Evolutionary conservation across 2,329 filamentous ascomycete genomes (phyloP).

Genomic region (Clathrospora elynae): DNA sequence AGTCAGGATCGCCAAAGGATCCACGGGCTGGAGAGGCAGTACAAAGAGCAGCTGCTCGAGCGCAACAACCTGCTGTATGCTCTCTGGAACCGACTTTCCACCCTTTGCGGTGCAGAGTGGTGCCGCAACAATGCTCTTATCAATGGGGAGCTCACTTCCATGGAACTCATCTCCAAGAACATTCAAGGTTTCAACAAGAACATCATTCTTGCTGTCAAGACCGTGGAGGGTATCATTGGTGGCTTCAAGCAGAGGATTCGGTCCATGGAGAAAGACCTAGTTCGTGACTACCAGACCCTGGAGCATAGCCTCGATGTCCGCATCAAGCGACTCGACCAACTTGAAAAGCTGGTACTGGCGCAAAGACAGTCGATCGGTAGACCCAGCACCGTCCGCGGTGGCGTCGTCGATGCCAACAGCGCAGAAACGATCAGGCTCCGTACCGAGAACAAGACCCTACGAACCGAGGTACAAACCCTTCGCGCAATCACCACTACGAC

Average conservation of each 20-base stretch:
- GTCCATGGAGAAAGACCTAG: slow-evolving; percentile 84
- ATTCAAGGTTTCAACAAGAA: slow-evolving; percentile 90
- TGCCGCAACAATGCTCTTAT: slow-evolving; percentile 86
- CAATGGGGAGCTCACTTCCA: slow-evolving; percentile 81
- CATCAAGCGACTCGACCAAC: slow-evolving; percentile 81
- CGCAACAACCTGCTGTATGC: slow-evolving; percentile 84
- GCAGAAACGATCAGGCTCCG: slow-evolving; percentile 65
- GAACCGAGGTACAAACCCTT: slow-evolving; percentile 70
- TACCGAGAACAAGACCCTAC: slow-evolving; percentile 64
- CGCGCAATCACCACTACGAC: slow-evolving; percentile 48
- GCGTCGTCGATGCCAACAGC: slow-evolving; percentile 47
- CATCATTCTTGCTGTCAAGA: slow-evolving; percentile 82
- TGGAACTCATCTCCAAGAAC: slow-evolving; percentile 85
- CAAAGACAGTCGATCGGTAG: slow-evolving; percentile 47
- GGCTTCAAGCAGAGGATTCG: slow-evolving; percentile 81
- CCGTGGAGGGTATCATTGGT: slow-evolving; percentile 77
- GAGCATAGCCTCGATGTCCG: slow-evolving; percentile 80
- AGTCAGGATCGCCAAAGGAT: slow-evolving; percentile 79
- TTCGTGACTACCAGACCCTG: slow-evolving; percentile 85
- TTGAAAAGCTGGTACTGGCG: slow-evolving; percentile 73
- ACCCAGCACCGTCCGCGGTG: slow-evolving; percentile 48
- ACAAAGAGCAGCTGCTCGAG: slow-evolving; percentile 85
- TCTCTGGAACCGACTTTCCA: slow-evolving; percentile 88
- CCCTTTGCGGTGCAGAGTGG: slow-evolving; percentile 90
- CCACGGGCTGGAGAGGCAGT: slow-evolving; percentile 74